Evolutionary conservation across 257 asterid species (phyloP).

Genomic region (Echites panduratus): DNA sequence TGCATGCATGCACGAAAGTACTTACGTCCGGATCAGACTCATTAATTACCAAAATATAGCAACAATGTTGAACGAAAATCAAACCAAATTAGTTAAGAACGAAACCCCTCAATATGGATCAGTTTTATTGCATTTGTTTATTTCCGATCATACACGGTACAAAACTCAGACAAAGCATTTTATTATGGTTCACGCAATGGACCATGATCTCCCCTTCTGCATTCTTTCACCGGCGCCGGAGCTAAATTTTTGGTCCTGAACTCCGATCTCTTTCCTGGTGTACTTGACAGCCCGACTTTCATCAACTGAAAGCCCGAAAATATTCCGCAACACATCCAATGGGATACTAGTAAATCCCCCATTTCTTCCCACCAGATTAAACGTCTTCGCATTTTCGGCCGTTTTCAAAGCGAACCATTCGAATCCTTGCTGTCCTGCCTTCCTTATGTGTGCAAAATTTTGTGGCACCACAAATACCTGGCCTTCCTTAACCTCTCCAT

Average conservation of each 20-base stretch:
- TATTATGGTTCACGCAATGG: neutral
- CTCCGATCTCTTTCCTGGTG: conserved; percentile 33
- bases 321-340: conserved; percentile 44
- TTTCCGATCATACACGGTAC: neutral
- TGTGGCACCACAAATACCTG: conserved; percentile 58
- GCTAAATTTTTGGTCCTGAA: conserved; percentile 11
- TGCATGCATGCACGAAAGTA: too few relatives aligned
- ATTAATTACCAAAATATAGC: too few relatives aligned
- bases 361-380: conserved; percentile 42
- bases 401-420: conserved; percentile 65
- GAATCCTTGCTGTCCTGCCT: conserved; percentile 45
- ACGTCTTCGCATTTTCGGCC: conserved; percentile 38
- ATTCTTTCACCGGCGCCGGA: neutral
- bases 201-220: neutral
- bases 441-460: conserved; percentile 36
- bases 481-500: conserved; percentile 45
- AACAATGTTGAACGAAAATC: too few relatives aligned
- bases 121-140: neutral
- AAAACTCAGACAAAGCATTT: neutral
- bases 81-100: too few relatives aligned
- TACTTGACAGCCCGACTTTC: conserved; percentile 48
- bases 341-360: conserved; percentile 51
- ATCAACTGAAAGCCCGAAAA: conserved; percentile 29
- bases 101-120: neutral
- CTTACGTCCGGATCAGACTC: too few relatives aligned